A percentile compares a stretch with the other conserved stretches of the same genome.
Conservation (phyloP, 2,329 filamentous ascomycete species). For the Colletotrichum cuscutae region DNA sequence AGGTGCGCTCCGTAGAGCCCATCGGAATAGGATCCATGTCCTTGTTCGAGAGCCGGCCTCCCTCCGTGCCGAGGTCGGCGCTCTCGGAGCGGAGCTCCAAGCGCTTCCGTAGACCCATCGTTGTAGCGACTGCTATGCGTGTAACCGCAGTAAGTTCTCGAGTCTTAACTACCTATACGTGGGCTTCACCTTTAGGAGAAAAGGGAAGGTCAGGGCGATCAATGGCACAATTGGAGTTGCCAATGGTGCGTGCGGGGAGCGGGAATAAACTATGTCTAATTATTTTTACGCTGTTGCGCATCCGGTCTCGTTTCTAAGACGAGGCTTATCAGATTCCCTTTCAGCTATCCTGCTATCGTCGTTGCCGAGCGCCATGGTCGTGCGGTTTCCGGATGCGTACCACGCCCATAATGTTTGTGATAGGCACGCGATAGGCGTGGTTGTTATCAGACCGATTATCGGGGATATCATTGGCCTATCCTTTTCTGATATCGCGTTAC, state of each 20-base stretch:
- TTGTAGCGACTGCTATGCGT: background rate
- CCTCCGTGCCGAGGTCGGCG: slow-evolving; percentile 25
- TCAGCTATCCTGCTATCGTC: background rate
- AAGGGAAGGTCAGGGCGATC: background rate
- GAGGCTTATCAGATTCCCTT: slow-evolving; percentile 7
- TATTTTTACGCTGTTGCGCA: background rate
- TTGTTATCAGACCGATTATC: slow-evolving; percentile 19
- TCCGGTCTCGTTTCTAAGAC: background rate
- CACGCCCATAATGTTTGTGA: background rate
- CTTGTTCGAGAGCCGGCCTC: slow-evolving; percentile 32
- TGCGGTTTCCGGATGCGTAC: background rate
- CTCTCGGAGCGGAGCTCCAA: slow-evolving; percentile 26
- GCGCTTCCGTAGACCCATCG: slow-evolving; percentile 20
- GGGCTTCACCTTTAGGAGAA: background rate
- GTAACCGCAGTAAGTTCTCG: too few species aligned
- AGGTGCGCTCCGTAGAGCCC: slow-evolving; percentile 33
- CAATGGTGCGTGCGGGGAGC: background rate
- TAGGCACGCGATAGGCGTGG: background rate
- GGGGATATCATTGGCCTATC: slow-evolving; percentile 1
- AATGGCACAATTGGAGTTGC: background rate
- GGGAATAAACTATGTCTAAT: background rate
- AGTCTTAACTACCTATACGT: background rate
- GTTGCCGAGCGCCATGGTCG: background rate
- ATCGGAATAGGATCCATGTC: slow-evolving; percentile 37
- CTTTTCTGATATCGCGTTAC: too few species aligned